A percentile compares a stretch with the other conserved stretches of the same genome.
Evolutionary conservation across 768 basidiomycete genomes (phyloP).

Genomic region (Leucocoprinus birnbaumii): DNA sequence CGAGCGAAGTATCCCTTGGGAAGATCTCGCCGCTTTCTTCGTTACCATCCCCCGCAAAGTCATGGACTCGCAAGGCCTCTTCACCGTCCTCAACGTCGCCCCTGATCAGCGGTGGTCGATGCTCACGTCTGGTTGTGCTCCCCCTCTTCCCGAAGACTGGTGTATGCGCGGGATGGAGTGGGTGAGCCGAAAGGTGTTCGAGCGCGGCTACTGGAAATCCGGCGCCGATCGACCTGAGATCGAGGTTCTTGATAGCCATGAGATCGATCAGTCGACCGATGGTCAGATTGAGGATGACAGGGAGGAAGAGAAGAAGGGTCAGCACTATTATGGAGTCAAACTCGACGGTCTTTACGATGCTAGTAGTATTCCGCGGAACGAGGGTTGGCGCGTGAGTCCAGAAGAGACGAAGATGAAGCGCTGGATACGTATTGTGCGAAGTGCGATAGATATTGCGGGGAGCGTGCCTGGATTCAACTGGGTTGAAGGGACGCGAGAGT

Average conservation of each 20-base stretch:
- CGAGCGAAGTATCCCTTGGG: slow-evolving; percentile 85
- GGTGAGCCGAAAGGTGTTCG: slow-evolving; percentile 87
- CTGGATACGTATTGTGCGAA: slow-evolving; percentile 75
- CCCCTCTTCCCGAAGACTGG: slow-evolving; percentile 92
- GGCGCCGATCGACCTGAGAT: slow-evolving; percentile 72
- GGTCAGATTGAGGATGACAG: slow-evolving; percentile 82
- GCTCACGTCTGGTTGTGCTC: slow-evolving; percentile 65
- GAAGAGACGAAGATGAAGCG: slow-evolving; percentile 35
- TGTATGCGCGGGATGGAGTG: slow-evolving; percentile 95
- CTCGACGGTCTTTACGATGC: neutral
- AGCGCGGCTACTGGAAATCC: slow-evolving; percentile 93
- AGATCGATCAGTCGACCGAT: slow-evolving; percentile 58
- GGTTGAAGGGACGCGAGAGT: slow-evolving; percentile 55
- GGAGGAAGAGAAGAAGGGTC: slow-evolving; percentile 37
- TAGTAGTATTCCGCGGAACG: neutral
- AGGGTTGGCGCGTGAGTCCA: slow-evolving; percentile 8
- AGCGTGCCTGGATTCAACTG: slow-evolving; percentile 77
- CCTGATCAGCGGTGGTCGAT: slow-evolving; percentile 59
- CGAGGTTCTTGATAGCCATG: slow-evolving; percentile 69
- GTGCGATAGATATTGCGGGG: slow-evolving; percentile 62
- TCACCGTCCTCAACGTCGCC: slow-evolving; percentile 14
- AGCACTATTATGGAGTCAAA: slow-evolving; percentile 6
- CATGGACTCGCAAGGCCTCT: slow-evolving; percentile 43
- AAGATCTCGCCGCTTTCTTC: slow-evolving; percentile 63
- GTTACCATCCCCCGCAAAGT: slow-evolving; percentile 53